phyloP scores from a whole-genome alignment of 345 rosid species.

The Euphorbia lathyris region DNA sequence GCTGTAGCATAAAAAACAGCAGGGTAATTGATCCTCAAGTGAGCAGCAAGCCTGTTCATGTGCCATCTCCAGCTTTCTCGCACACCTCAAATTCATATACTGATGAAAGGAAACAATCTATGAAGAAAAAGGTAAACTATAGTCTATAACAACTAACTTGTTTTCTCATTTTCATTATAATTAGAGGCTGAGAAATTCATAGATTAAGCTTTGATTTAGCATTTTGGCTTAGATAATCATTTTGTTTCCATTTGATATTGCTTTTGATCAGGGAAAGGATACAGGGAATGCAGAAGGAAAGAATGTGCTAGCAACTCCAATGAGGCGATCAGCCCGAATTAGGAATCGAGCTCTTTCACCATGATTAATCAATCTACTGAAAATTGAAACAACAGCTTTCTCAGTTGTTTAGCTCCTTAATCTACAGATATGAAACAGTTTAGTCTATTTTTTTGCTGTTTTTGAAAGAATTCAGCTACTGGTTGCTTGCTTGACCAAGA shows the following conservation, averaged over 20 bases:
- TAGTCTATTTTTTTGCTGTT: neutral
- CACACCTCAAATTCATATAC: no score
- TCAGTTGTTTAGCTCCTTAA: constrained; percentile 33
- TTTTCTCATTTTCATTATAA: no score
- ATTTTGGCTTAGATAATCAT: neutral
- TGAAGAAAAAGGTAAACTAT: constrained; percentile 20
- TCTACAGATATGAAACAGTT: neutral
- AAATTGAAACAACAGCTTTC: constrained; percentile 25
- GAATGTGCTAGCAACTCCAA: constrained; percentile 23
- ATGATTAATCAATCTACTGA: constrained; percentile 8
- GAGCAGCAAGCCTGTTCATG: constrained; percentile 20
- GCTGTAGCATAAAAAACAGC: constrained; percentile 15
- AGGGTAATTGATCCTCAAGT: constrained; percentile 25
- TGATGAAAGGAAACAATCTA: constrained; percentile 14
- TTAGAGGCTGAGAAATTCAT: no score
- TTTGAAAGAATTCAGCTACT: neutral
- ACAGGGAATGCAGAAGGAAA: constrained; percentile 18
- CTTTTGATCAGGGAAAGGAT: constrained; percentile 24
- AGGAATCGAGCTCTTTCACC: constrained; percentile 32
- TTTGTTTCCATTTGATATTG: neutral
- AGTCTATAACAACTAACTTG: no score
- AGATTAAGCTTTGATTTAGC: neutral
- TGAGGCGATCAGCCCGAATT: constrained; percentile 50
- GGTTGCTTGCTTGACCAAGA: no score
- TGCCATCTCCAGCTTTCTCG: neutral